Evolutionary conservation across 805 yeast species (phyloP), one percentile per base, ranked within the genome.

Genomic region (Lipomyces mesembrius): DNA sequence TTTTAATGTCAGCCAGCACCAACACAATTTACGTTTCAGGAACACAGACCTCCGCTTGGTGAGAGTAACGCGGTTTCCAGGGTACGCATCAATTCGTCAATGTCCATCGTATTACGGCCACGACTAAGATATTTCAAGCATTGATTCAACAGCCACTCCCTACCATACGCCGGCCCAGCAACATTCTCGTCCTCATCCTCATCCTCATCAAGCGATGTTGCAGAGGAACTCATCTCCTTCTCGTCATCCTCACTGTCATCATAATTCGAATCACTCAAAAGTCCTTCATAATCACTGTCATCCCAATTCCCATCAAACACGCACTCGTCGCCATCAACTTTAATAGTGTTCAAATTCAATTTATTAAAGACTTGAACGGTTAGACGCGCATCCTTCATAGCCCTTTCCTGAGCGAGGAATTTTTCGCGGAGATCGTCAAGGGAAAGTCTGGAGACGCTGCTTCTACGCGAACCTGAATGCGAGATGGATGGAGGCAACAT

Each of bases 131-230:
- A 59, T 4, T 49, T 57, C 39, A 59, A 32, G 56, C 66, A 67
- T n/a, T 53, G 54, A 29, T 58, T 56, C 54, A 60, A 17, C n/a
- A 68, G 60, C 71, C 71, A 68, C 27, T 66, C 71, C 14, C 43
- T 49, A 32, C 58, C 63, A 32, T 35, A 64, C 12, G 32, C 64
- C 46, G 17, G 39, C 22, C 32, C 53, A 9, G 43, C 35, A 7
- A 14, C 20, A 9, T 25, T 25, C 22, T 20, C 59, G 2, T 63
- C 64, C 39, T 57, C 63, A 25, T 59, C 62, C 32, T 29, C 60
- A 14, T 63, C 64, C 39, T 43, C 61, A 25, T 59, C 64, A 20
- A 60, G 43, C 20, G 67, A 51, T 4, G 62, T 53, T 6, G 62
- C 32, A 8, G 71, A 61, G 37, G 54, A 51, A 12, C 53, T 51